Conservation (phyloP, 176 grass and related monocot genomes). For the Oryza punctata region DNA sequence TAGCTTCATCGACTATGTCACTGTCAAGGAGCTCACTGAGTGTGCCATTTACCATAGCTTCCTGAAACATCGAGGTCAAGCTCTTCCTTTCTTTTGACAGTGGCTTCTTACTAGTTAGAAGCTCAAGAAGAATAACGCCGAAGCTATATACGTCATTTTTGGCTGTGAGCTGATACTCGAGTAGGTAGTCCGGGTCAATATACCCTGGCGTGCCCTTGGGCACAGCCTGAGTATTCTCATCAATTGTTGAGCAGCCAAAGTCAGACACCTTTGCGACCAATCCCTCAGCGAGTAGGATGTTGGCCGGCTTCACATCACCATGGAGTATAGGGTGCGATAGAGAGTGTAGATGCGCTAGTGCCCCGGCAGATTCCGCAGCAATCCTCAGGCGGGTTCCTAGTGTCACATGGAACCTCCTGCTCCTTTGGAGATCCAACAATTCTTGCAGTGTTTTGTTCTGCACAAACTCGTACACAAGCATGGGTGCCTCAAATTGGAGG, state of each 20-base stretch:
- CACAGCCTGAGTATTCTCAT: neutral
- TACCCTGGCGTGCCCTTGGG: neutral
- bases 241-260: neutral
- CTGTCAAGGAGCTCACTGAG: neutral
- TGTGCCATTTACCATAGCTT: slow-evolving; percentile 11
- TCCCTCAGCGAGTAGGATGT: neutral
- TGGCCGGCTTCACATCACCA: neutral
- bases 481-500: no score
- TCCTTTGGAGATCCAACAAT: no score
- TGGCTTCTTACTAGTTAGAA: slow-evolving; percentile 18
- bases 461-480: no score
- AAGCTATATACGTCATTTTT: slow-evolving; percentile 46
- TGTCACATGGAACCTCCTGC: no score
- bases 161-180: neutral
- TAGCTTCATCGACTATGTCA: neutral
- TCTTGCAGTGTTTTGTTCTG: no score
- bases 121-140: slow-evolving; percentile 29
- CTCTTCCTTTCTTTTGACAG: neutral
- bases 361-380: neutral
- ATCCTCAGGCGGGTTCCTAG: neutral
- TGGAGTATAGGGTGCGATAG: neutral
- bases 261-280: neutral
- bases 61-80: slow-evolving; percentile 9
- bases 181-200: no score
- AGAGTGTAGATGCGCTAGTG: neutral